Evolutionary conservation across 805 yeast genomes (phyloP), one percentile per base, ranked within the genome.

Genomic region (Lachancea kluyveri): DNA sequence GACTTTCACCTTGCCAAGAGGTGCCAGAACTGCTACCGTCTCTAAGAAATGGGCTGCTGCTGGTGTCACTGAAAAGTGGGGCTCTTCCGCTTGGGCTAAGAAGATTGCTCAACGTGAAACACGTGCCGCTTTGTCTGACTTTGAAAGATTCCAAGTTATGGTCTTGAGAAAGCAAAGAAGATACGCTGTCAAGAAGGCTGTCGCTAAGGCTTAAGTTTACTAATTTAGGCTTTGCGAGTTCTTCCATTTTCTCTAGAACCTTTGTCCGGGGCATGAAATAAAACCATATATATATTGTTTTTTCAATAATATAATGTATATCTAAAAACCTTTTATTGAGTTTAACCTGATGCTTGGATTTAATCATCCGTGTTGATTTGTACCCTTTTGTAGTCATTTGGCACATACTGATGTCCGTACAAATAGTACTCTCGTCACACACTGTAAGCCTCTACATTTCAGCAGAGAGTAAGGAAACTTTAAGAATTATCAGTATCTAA

Each of bases 91-190:
- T 35, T 87, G 96, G 96, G 96, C 98, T 63, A 84, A 90, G 83
- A 88, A 87, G 77, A 81, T 92, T 60, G 96, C 94, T 65, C 81
- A 84, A 70, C 86, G 85, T 71, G 79, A 82, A 70, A 85, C 79
- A 70, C 85, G 98, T 79, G 70, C 94, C 60, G 73, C 79, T 64
- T 82, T 94, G 68, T 65, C 90, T 56, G 99, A 92, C 72, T 92
- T 92, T 61, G 96, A 92, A 77, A 88, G 99, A 80, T 92, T 92
- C 96, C 96, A 90, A 79, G 98, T 90, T 57, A 65, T 83, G 68
- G 94, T 87, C 58, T 79, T 87, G 68, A 92, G 83, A 83, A 92
- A 90, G 80, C 96, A 94, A 78, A 86, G 85, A 74, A 83, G 87
- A 74, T 81, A 68, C 67, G 84, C 87, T 70, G 90, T 86, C 62